phyloP scores from a whole-genome alignment of 441 rosid genomes.

The Populus trichocarpa region DNA sequence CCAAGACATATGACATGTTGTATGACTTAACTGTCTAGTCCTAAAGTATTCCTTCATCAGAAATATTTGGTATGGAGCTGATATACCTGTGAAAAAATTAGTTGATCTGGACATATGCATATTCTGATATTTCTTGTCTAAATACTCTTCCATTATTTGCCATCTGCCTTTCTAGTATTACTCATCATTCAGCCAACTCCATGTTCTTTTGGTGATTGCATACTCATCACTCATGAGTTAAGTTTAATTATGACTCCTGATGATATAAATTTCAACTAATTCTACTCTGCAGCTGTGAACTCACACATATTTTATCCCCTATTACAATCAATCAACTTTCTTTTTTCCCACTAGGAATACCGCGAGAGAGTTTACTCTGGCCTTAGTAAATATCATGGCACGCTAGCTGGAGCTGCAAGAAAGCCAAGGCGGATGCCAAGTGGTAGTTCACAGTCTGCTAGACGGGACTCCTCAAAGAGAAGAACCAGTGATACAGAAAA shows the following conservation, averaged over 20 bases:
- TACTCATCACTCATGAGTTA: background rate
- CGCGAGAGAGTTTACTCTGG: slow-evolving; percentile 75
- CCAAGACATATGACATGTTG: background rate
- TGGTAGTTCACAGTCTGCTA: slow-evolving; percentile 30
- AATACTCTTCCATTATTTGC: background rate
- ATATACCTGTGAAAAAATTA: background rate
- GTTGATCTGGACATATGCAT: background rate
- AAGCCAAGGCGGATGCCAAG: slow-evolving; percentile 56
- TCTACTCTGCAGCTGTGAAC: background rate
- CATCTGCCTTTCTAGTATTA: background rate
- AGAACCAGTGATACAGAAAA: slow-evolving; percentile 23
- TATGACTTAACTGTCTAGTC: background rate
- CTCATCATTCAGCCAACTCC: background rate
- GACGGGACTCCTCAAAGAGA: slow-evolving; percentile 34
- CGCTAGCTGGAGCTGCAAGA: slow-evolving; percentile 52
- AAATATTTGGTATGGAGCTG: background rate
- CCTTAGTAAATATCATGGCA: slow-evolving; percentile 66
- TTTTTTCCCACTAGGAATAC: slow-evolving; percentile 47
- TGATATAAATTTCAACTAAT: background rate
- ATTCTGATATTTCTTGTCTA: background rate
- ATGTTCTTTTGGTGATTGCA: background rate
- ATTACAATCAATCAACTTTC: slow-evolving; percentile 2
- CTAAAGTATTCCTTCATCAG: background rate
- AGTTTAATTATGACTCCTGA: background rate
- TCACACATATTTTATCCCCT: background rate